phyloP scores from a whole-genome alignment of 2,329 filamentous ascomycete species.

The Arthrobotrys sphaeroides region DNA sequence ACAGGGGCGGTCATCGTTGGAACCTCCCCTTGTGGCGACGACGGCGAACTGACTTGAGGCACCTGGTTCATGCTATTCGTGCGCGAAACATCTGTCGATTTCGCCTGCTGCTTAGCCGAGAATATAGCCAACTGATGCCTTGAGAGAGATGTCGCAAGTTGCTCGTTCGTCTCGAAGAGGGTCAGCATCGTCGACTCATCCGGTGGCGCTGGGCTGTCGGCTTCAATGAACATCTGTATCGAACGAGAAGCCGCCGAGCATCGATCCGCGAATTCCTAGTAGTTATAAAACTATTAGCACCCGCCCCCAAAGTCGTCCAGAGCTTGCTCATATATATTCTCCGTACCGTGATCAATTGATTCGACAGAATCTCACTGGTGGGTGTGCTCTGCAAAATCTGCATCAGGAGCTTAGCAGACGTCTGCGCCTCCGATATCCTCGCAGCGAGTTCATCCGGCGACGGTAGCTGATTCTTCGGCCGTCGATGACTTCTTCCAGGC shows the following conservation, averaged over 20 bases:
- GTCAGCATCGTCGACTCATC: constrained; percentile 95
- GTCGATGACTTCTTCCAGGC: constrained; percentile 35
- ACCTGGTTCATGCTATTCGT: constrained; percentile 29
- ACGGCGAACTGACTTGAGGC: constrained; percentile 31
- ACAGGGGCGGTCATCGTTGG: constrained; percentile 20
- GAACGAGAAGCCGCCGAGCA: constrained; percentile 82
- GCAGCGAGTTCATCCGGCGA: constrained; percentile 78
- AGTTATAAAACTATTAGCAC: neutral
- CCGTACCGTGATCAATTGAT: constrained; percentile 78
- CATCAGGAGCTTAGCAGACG: constrained; percentile 88
- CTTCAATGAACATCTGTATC: constrained; percentile 85
- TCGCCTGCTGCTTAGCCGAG: constrained; percentile 41
- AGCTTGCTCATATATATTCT: neutral
- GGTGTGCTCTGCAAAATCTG: constrained; percentile 90
- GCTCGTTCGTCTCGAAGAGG: constrained; percentile 93
- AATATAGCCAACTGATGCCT: constrained; percentile 81
- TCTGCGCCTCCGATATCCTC: constrained; percentile 87
- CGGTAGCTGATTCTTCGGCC: constrained; percentile 64
- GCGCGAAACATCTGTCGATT: constrained; percentile 30
- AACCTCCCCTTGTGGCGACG: constrained; percentile 27
- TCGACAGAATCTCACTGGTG: constrained; percentile 75
- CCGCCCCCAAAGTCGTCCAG: neutral
- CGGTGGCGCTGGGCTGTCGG: constrained; percentile 73
- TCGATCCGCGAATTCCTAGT: constrained; percentile 84
- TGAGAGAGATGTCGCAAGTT: constrained; percentile 81